Conservation (phyloP, 179 eudicot species). For the Camellia oleifera region DNA sequence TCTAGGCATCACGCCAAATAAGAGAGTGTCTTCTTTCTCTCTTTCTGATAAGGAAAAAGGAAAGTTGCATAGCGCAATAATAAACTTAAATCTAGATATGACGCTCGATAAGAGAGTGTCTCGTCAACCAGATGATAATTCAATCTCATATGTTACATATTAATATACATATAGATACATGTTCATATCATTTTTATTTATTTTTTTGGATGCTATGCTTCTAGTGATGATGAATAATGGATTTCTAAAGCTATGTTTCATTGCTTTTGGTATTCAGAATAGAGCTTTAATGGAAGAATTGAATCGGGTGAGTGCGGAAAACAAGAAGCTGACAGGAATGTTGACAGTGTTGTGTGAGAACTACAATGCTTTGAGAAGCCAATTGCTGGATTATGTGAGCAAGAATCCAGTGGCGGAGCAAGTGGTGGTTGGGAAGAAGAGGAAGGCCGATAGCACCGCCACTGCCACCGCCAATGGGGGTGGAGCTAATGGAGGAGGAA, state of each 20-base stretch:
- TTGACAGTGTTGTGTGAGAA: slow-evolving; percentile 70
- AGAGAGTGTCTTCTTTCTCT: too few relatives aligned
- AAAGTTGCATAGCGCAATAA: too few relatives aligned
- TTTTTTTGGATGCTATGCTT: neutral
- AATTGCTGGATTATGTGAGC: slow-evolving; percentile 51
- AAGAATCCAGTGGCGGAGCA: slow-evolving; percentile 24
- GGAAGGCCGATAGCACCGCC: slow-evolving; percentile 38
- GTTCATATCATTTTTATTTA: too few relatives aligned
- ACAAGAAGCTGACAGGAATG: slow-evolving; percentile 78
- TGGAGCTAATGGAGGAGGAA: slow-evolving; percentile 19
- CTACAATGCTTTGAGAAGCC: slow-evolving; percentile 62
- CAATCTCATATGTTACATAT: neutral
- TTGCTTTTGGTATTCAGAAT: slow-evolving; percentile 16
- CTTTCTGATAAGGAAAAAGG: too few relatives aligned
- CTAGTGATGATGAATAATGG: neutral
- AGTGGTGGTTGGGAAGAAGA: slow-evolving; percentile 36
- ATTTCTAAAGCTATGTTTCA: neutral
- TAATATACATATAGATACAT: neutral
- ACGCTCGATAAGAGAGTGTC: too few relatives aligned
- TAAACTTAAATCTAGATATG: too few relatives aligned
- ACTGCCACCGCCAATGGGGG: neutral
- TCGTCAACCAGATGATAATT: neutral
- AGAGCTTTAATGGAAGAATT: slow-evolving; percentile 63
- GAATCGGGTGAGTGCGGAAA: slow-evolving; percentile 74
- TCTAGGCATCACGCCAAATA: too few relatives aligned